Percentiles rank a stretch among this genome's conserved stretches.
phyloP scores from a whole-genome alignment of 805 yeast species.

The Pichia membranifaciens region DNA sequence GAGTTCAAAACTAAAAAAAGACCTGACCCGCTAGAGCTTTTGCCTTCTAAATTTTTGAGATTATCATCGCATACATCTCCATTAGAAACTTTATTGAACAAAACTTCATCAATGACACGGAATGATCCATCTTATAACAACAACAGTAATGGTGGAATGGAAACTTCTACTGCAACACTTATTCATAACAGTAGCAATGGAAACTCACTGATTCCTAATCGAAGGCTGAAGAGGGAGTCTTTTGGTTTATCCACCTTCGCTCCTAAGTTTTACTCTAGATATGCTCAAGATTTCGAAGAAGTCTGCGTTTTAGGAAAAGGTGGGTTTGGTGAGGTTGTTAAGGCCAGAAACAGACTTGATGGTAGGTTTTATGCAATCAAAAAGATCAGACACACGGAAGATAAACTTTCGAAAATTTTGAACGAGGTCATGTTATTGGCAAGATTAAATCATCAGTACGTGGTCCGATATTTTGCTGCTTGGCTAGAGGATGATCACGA shows the following conservation, averaged over 20 bases:
- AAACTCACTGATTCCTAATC: not conserved
- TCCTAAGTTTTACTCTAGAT: conserved; percentile 50
- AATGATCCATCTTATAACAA: not conserved
- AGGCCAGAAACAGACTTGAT: conserved; percentile 87
- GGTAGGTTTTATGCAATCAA: conserved; percentile 94
- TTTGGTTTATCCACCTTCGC: conserved; percentile 21
- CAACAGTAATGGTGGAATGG: not conserved
- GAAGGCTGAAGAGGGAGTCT: conserved; percentile 25
- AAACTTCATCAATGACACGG: not conserved
- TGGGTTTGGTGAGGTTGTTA: conserved; percentile 98
- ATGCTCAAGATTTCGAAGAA: conserved; percentile 91
- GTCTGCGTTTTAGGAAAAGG: conserved; percentile 88
- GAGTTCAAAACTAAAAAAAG: conserved; percentile 62
- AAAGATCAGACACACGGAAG: conserved; percentile 77
- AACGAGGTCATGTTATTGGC: conserved; percentile 92
- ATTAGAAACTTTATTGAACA: conserved; percentile 13
- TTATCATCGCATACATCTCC: conserved; percentile 48
- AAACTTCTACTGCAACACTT: not conserved
- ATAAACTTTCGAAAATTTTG: conserved; percentile 71
- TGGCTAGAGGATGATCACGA: conserved; percentile 80
- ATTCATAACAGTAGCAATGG: not conserved
- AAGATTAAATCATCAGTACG: conserved; percentile 88
- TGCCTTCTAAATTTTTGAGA: conserved; percentile 78
- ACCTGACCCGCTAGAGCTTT: conserved; percentile 75
- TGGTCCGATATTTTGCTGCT: conserved; percentile 93